Evolutionary conservation across 2,329 filamentous ascomycete genomes (phyloP), one percentile per base, ranked within the genome.

Genomic region (Madurella fahalii): DNA sequence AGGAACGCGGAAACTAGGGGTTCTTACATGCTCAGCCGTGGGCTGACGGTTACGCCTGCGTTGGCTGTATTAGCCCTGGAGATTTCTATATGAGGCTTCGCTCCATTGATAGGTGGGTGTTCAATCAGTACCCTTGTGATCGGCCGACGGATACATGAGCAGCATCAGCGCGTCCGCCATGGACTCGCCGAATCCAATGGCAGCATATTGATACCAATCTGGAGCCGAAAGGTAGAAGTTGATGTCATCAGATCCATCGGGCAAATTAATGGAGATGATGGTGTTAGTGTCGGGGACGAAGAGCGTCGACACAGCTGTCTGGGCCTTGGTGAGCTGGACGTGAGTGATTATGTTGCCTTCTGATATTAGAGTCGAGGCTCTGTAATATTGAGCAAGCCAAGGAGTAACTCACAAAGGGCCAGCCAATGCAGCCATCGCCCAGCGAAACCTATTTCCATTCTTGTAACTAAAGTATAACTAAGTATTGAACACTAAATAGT

Each of bases 121-220:
- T 39, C 1, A 44, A 50, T 48, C 25, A 25, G 3, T 17, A 57
- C 58, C 37, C 18, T 52, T 48, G 11, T 47, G 25, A 47, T 65
- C 58, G 2, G 57, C 54, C 0, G 62, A 59, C 2, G 64, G 48
- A 30, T 67, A 65, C 42, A 60, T 57, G 16, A 67, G 52, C n/a
- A 67, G 51, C 56, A 65, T 63, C 11, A 63, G 51, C 0, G 61
- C 49, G 40, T 60, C 42, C n/a, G 63, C 40, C 64, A 66, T 66
- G 37, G 42, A 30, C 9, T 44, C 39, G 50, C 63, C 63, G 46
- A 67, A 64, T 44, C 65, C 65, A 37, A 67, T 50, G 42, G 59
- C 65, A 1, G 57, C 54, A 39, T 65, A 66, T 31, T 60, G 58
- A 54, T 63, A 65, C 57, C 56, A 62, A 37, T 62, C 47, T 16